Base-by-base conservation (phyloP, 2,329 filamentous ascomycete species). In the Coleophoma eucalyptorum region DNA sequence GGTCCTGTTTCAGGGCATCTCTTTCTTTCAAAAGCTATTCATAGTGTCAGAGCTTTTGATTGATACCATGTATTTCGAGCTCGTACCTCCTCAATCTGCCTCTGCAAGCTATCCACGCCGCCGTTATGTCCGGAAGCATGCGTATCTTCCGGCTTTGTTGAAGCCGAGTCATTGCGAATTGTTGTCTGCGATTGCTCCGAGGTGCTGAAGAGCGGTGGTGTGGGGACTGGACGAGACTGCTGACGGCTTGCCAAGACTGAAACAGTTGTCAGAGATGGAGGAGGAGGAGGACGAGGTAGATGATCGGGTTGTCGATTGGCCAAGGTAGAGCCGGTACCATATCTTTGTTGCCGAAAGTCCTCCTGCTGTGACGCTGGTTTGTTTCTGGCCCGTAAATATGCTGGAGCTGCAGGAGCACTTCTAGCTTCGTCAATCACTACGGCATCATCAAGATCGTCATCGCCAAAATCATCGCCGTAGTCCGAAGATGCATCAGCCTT, bases 1-100 rank as follows among this genome's bases (percentile, higher is more conserved):
- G 74, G 46, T 83, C 80, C 5, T 77, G 69, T 57, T 80, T 75
- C 3, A 86, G 71, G 2, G 74, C 71, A 33, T 84, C 67, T 35
- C 78, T 75, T 31, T 78, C 76, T 57, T 81, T 77, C 2, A 83
- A 67, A 31, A 69, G 51, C 58, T 66, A 35, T 3, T 31, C 49
- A 38, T 41, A 34, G 5, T 5, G 12, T 43, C 47, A 52, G 38
- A 19, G 43, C 10, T 5, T 32, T 26, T 26, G 26, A 26, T 26
- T 8, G 26, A 26, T 26, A 5, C 26, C 26, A 26, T 26, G 4
- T 7, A 26, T 26, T 26, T 8, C 26, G 26, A 26, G 26, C 26
- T 26, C 31, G 16, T 58, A 62, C 62, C 51, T 65, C 62, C 38
- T 64, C 54, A 31, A 66, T 53, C 33, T 60, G 57, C 40, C 51